A percentile compares a stretch with the other conserved stretches of the same genome.
Evolutionary conservation across 2,329 filamentous ascomycete genomes (phyloP).

Genomic region (Pestalotiopsis fici): DNA sequence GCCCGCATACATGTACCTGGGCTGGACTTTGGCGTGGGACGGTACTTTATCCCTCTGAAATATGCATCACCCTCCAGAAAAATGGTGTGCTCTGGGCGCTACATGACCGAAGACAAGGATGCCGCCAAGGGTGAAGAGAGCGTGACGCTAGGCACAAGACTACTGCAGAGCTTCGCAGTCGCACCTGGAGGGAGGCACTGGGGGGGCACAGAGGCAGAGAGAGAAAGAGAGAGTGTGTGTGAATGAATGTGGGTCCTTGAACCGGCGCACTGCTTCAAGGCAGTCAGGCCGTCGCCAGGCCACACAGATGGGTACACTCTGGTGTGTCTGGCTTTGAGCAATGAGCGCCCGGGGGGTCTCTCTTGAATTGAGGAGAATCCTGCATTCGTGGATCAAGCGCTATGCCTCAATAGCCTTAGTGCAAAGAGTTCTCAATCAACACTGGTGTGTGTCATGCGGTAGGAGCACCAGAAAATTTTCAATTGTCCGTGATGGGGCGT

Average conservation of each 20-base stretch:
- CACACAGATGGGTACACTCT: background rate
- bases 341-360: background rate
- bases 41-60: constrained; percentile 2
- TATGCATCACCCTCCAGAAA: constrained; percentile 6
- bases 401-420: background rate
- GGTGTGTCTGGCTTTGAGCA: background rate
- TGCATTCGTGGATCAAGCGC: background rate
- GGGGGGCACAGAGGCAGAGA: background rate
- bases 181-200: background rate
- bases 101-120: constrained; percentile 7
- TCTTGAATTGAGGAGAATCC: background rate
- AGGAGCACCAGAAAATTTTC: constrained; percentile 1
- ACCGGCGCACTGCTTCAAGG: background rate
- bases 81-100: constrained; percentile 9
- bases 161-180: background rate
- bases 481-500: background rate
- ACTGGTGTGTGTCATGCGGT: background rate
- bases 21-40: background rate
- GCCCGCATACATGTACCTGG: constrained; percentile 1
- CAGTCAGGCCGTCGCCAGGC: background rate
- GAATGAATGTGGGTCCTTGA: background rate
- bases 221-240: background rate
- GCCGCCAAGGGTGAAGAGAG: background rate
- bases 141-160: background rate
- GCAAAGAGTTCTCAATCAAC: background rate